Base-by-base conservation (phyloP, 768 basidiomycete genomes). In the Tulasnella sp. region DNA sequence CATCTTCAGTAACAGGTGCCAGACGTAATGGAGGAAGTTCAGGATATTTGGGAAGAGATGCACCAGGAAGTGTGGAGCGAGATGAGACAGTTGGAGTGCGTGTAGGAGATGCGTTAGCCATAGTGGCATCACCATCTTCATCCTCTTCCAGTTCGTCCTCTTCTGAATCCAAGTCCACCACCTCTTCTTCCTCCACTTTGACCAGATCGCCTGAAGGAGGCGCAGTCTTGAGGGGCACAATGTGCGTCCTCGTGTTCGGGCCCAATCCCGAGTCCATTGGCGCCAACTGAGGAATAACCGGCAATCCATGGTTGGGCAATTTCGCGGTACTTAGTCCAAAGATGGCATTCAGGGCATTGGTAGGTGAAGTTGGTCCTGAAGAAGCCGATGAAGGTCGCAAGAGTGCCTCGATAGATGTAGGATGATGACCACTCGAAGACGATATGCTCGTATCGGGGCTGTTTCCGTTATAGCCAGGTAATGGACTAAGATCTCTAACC, bases 111-210 rank as follows among this genome's bases (percentile, higher is more conserved):
- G 41, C 41, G 22, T 12, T 12, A 13, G 20, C n/a, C 45, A 39
- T 48, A 28, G 29, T 25, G 22, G 27, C 44, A 16, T 35, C 43
- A 51, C 25, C 52, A 8, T 53, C 45, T 4, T 34, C 45, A n/a
- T 49, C 31, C 24, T 25, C 45, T n/a, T 48, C 52, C 19, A 51
- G 25, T 19, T 51, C 49, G 13, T 31, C 40, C 27, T 29, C 31
- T 34, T 51, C 39, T 29, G 41, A 29, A 28, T 25, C 40, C 19
- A 29, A n/a, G 9, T 12, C 27, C 19, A n/a, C 10, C 4, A 20
- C 39, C n/a, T 40, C 48, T 19, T 32, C 32, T 25, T 39, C 37
- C 16, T 20, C 2, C n/a, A n/a, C n/a, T n/a, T n/a, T n/a, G n/a
- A n/a, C n/a, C n/a, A n/a, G n/a, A n/a, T n/a, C n/a, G n/a, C n/a